These are phyloP conservation scores for Apophysomyces ossiformis DNA, from an alignment of 371 early-diverging fungal species.

Conservation along the genomic window DNA sequence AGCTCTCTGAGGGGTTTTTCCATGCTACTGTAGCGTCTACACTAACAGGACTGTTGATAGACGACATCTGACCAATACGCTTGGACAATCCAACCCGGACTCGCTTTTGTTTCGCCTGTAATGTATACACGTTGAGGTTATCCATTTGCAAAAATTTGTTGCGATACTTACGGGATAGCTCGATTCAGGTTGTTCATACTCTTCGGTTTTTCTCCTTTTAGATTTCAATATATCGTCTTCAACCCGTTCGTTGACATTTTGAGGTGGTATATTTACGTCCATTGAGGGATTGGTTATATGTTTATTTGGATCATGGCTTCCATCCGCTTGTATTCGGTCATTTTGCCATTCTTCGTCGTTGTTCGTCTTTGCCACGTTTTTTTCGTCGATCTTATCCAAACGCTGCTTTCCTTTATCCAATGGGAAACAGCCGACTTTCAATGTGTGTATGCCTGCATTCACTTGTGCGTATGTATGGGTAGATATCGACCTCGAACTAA, in stretches of 20 bases:
- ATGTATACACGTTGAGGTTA: neutral
- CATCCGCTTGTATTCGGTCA: neutral
- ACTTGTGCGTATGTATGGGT: neutral
- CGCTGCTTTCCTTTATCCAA: neutral
- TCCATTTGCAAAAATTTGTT: too few relatives aligned
- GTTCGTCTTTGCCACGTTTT: neutral
- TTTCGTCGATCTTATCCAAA: neutral
- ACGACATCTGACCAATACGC: slow-evolving; percentile 3
- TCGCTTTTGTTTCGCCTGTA: slow-evolving; percentile 19
- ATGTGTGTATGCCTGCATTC: neutral
- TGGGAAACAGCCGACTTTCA: neutral
- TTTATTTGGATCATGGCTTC: neutral
- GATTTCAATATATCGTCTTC: neutral
- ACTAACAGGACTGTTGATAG: too few relatives aligned
- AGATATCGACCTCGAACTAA: too few relatives aligned
- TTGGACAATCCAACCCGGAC: slow-evolving; percentile 41
- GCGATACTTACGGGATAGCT: neutral
- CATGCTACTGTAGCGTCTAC: neutral
- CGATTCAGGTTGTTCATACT: neutral
- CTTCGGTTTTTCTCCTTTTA: neutral
- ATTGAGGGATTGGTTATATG: too few relatives aligned
- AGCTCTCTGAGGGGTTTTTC: neutral
- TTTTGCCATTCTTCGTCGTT: neutral
- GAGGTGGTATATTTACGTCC: too few relatives aligned
- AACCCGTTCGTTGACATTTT: neutral